Evolutionary conservation across 257 asterid species (phyloP), one percentile per base, ranked within the genome.

Genomic region (Solanum sitiens): DNA sequence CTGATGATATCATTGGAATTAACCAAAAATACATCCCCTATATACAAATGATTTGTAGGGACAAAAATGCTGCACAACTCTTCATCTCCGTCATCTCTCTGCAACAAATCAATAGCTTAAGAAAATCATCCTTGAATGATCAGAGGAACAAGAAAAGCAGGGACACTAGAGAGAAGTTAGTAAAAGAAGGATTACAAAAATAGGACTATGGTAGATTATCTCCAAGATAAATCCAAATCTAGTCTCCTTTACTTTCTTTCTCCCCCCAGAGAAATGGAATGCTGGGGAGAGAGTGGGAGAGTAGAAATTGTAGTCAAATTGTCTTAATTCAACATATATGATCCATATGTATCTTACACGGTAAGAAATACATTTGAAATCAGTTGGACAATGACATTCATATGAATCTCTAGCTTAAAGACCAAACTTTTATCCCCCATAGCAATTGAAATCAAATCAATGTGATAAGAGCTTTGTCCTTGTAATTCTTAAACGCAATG

Each of bases 41-140:
- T 95, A 89, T 95, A 95, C 83, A 95, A 90, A 92, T 95, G 98
- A 91, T 95, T 95, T 80, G 98, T 95, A 74, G 98, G 98, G 88
- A 95, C 98, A 35, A 92, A 95, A 84, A 95, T 95, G 70, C 96
- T 94, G 92, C 96, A 95, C 86, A 95, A 83, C 88, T 95, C 98
- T 91, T 95, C 98, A 86, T 95, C 98, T 76, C 96, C 98, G 4
- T 87, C 70, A 37, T 95, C 96, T 87, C 93, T 95, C 98, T 94
- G 98, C 90, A 89, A 89, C 85, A 63, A 87, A 87, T 61, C 85
- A 87, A 88, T 47, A 68, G 88, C 73, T 23, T 23, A 25, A 65
- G 59, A 84, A 20, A 23, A 59, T 16, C 32, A 59, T 16, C 32
- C 39, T 84, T 40, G 18, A 70, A 63, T 73, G 21, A 83, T 83